These are phyloP conservation scores for Fraxinus americana DNA, from an alignment of 257 asterid species.

Conservation along the genomic window DNA sequence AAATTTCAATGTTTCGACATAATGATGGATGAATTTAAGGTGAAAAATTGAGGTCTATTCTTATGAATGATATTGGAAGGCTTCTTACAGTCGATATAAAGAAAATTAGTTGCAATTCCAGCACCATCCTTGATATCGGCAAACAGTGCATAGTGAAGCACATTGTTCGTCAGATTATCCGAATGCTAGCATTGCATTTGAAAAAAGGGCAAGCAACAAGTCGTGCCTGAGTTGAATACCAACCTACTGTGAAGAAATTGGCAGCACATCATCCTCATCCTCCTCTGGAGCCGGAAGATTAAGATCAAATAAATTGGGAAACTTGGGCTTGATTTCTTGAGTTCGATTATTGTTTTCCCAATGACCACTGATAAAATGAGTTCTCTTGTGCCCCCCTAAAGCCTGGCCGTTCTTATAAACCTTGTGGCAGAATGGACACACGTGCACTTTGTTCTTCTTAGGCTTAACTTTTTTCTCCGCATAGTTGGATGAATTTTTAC, in stretches of 20 bases:
- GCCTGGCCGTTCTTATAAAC: conserved; percentile 96
- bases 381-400: conserved; percentile 92
- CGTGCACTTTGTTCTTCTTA: conserved; percentile 64
- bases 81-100: conserved; percentile 15
- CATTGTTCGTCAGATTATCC: conserved; percentile 5
- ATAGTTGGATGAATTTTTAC: conserved; percentile 31
- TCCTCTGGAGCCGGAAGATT: conserved; percentile 88
- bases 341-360: conserved; percentile 37
- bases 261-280: conserved; percentile 47
- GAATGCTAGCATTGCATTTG: neutral
- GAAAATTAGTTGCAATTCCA: conserved; percentile 8
- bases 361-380: conserved; percentile 67
- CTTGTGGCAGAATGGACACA: conserved; percentile 73
- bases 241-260: conserved; percentile 41
- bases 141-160: neutral
- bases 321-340: conserved; percentile 41
- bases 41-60: conserved; percentile 25
- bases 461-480: conserved; percentile 45
- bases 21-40: conserved; percentile 23
- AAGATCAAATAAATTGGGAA: conserved; percentile 67
- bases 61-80: neutral
- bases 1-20: conserved; percentile 25
- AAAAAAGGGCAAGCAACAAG: neutral
- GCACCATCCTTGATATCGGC: neutral
- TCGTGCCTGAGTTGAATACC: neutral